These are phyloP conservation scores for Adansonia madagascariensis DNA, from an alignment of 441 rosid genomes.

Conservation along the genomic window DNA sequence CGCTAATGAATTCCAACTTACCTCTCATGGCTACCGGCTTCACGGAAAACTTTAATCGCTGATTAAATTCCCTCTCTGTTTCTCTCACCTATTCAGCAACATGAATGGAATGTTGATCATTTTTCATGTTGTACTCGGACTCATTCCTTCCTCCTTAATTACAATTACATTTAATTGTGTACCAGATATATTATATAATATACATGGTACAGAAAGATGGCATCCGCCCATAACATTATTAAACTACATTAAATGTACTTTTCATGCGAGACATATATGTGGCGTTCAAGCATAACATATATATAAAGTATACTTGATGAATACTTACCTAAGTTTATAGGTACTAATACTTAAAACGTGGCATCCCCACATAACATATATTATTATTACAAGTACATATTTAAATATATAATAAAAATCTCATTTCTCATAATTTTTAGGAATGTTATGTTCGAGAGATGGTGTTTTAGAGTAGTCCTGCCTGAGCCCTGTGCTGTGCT, in stretches of 20 bases:
- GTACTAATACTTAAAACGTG: not conserved
- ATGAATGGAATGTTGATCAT: not conserved
- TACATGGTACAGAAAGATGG: not conserved
- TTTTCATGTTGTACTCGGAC: constrained; percentile 1
- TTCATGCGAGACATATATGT: not conserved
- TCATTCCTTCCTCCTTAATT: not conserved
- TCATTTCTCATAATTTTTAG: not conserved
- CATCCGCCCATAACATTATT: not conserved
- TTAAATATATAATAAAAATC: not conserved
- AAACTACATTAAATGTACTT: not conserved
- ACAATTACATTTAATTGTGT: not conserved
- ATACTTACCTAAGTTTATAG: not conserved
- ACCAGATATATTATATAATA: not conserved
- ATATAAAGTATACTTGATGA: not conserved
- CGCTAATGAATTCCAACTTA: not conserved
- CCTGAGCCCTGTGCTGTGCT: too few relatives aligned
- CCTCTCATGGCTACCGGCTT: not conserved
- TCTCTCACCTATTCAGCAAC: not conserved
- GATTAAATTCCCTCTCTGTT: not conserved
- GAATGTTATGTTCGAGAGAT: too few relatives aligned
- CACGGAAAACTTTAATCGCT: not conserved
- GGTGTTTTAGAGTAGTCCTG: not conserved
- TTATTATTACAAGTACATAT: too few relatives aligned
- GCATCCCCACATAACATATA: not conserved
- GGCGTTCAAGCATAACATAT: constrained; percentile 14